Evolutionary conservation across 371 early-diverging fungal species (phyloP).

Genomic region (Mortierella sp.): DNA sequence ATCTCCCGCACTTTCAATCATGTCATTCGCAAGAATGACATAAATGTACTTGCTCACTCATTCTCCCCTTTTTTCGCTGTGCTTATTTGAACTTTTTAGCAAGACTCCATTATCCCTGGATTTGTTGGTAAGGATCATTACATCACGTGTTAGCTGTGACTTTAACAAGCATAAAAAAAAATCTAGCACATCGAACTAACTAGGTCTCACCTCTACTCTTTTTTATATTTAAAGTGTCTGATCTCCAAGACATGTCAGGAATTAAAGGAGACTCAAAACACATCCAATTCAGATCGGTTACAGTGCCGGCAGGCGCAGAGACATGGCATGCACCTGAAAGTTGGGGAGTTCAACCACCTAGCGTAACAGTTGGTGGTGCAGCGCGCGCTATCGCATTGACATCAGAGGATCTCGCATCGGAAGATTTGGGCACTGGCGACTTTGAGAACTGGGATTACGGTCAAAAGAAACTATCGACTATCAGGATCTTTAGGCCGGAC

Average conservation of each 20-base stretch:
- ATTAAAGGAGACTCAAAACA: conserved; percentile 31
- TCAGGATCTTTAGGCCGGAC: conserved; percentile 77
- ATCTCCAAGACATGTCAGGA: conserved; percentile 38
- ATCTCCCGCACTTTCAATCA: neutral
- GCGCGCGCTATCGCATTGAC: conserved; percentile 23
- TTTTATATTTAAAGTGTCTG: conserved; percentile 9
- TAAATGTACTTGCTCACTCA: neutral
- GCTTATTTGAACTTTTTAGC: neutral
- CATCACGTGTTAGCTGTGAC: neutral
- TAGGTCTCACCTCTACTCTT: neutral
- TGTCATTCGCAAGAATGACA: neutral
- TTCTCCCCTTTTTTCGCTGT: neutral
- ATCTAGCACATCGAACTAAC: neutral
- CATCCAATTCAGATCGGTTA: conserved; percentile 17
- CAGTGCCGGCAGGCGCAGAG: conserved; percentile 26
- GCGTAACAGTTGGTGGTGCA: conserved; percentile 3
- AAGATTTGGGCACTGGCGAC: conserved; percentile 40
- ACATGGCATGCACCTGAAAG: conserved; percentile 51
- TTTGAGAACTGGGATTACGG: conserved; percentile 41
- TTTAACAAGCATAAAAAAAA: neutral
- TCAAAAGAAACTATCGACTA: conserved; percentile 48
- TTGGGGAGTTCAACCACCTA: conserved; percentile 48
- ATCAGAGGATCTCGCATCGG: conserved; percentile 21
- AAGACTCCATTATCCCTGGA: conserved; percentile 17
- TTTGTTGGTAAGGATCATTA: conserved; percentile 22